Percentiles rank a stretch among this genome's conserved stretches.
phyloP scores from a whole-genome alignment of 75 land plant genomes.

The Ceratopteris richardii region DNA sequence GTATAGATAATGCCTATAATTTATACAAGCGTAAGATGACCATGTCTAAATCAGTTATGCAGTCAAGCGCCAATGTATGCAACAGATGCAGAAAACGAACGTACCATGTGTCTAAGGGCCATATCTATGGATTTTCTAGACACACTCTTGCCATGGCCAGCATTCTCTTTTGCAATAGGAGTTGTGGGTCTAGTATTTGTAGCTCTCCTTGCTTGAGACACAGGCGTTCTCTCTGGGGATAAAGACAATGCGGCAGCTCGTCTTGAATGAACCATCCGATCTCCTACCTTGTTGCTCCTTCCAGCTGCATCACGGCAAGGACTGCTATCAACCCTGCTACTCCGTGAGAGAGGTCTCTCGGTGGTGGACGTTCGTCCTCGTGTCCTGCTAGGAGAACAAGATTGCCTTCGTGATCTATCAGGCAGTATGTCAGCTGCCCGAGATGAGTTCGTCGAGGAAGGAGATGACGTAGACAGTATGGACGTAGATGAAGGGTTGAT shows the following conservation, averaged over 20 bases:
- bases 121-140: slow-evolving; percentile 73
- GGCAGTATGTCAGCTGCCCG: not conserved
- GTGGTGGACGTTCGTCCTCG: slow-evolving; percentile 16
- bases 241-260: slow-evolving; percentile 9
- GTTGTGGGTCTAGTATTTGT: not conserved
- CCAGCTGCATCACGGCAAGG: slow-evolving; percentile 1
- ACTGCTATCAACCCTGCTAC: not conserved
- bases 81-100: not conserved
- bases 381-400: slow-evolving; percentile 32
- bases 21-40: too few species aligned
- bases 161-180: slow-evolving; percentile 20
- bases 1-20: not conserved
- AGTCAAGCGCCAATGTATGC: not conserved
- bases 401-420: slow-evolving; percentile 32
- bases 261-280: slow-evolving; percentile 39
- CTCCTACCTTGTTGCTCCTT: slow-evolving; percentile 33
- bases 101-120: slow-evolving; percentile 84
- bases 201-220: not conserved
- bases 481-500: not conserved
- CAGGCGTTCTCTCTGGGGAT: not conserved
- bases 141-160: slow-evolving; percentile 62
- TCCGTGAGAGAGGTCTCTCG: slow-evolving; percentile 2
- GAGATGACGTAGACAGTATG: not conserved
- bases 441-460: not conserved
- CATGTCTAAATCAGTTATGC: too few species aligned